A percentile compares a stretch with the other conserved stretches of the same genome.
Evolutionary conservation across 805 yeast species (phyloP).

Genomic region (Dipodascus albidus): DNA sequence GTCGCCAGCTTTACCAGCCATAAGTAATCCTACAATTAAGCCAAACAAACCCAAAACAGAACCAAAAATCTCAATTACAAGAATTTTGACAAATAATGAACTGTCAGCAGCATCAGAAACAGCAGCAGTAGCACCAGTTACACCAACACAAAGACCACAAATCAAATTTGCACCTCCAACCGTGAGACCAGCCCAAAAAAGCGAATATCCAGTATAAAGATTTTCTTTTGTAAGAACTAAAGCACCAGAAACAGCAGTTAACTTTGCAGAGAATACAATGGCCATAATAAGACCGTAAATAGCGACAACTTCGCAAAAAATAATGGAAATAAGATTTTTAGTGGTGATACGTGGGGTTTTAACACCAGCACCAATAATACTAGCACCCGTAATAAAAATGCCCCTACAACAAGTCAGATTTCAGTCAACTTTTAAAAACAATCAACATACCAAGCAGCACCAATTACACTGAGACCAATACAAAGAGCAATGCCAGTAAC

Average conservation of each 20-base stretch:
- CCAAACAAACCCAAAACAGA: conserved; percentile 93
- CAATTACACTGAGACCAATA: conserved; percentile 88
- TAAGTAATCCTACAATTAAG: conserved; percentile 91
- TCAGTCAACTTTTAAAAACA: not conserved
- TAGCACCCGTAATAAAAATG: conserved; percentile 87
- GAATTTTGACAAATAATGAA: conserved; percentile 84
- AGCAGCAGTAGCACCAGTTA: conserved; percentile 98
- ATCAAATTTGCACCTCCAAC: conserved; percentile 89
- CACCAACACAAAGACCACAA: conserved; percentile 95
- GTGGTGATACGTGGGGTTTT: conserved; percentile 96
- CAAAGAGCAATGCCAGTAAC: conserved; percentile 78
- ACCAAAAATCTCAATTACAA: conserved; percentile 96
- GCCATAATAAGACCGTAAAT: conserved; percentile 96
- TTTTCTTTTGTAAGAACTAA: conserved; percentile 67
- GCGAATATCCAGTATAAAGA: conserved; percentile 78
- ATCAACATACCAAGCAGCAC: conserved; percentile 76
- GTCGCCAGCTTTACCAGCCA: conserved; percentile 93
- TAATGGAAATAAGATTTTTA: conserved; percentile 89
- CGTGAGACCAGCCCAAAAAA: conserved; percentile 97
- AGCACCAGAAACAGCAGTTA: conserved; percentile 50
- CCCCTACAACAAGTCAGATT: conserved; percentile 33
- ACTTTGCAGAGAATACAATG: conserved; percentile 88
- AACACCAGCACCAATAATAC: conserved; percentile 96
- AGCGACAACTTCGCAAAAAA: conserved; percentile 98
- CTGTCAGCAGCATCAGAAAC: conserved; percentile 96